Evolutionary conservation across 805 yeast genomes (phyloP).

Genomic region (Pachysolen tannophilus): DNA sequence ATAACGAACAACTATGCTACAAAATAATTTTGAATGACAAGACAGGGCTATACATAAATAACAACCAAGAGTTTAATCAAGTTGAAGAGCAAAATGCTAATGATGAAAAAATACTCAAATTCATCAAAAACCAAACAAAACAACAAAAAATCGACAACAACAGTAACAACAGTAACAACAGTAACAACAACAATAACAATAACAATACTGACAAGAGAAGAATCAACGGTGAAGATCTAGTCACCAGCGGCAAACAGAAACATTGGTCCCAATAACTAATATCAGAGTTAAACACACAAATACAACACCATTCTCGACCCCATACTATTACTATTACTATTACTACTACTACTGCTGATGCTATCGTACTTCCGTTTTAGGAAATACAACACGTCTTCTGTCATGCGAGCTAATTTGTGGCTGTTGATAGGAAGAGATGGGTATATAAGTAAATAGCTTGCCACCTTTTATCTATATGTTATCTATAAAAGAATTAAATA

Average conservation of each 20-base stretch:
- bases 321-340: too few species aligned
- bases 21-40: constrained; percentile 45
- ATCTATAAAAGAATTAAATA: too few species aligned
- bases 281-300: constrained; percentile 2
- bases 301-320: too few species aligned
- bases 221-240: background rate
- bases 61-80: constrained; percentile 17
- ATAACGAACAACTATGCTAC: constrained; percentile 46
- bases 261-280: background rate
- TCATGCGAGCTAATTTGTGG: too few species aligned
- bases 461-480: too few species aligned
- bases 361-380: too few species aligned
- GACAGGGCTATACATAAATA: constrained; percentile 56
- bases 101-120: constrained; percentile 4
- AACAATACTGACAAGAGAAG: background rate
- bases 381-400: too few species aligned
- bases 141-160: background rate
- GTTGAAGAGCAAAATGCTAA: constrained; percentile 6
- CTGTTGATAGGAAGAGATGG: too few species aligned
- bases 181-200: background rate
- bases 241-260: background rate
- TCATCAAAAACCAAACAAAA: constrained; percentile 3
- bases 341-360: too few species aligned
- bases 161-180: background rate
- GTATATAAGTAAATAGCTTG: too few species aligned